These are phyloP conservation scores for Tulasnella sp. DNA, from an alignment of 768 basidiomycete genomes.

Conservation along the genomic window DNA sequence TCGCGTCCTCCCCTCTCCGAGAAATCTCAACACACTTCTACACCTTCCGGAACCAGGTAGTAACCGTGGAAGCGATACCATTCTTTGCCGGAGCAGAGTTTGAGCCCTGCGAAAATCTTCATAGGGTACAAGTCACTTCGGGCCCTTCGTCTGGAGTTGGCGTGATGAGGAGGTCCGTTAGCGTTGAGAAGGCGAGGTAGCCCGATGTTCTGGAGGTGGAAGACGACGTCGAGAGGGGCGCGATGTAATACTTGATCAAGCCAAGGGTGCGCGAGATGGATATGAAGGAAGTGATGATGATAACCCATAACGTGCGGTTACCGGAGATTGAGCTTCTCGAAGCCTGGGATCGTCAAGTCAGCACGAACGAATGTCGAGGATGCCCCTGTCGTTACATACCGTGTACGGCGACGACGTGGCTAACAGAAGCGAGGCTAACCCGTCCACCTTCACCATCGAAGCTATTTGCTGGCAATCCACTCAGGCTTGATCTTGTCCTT, in stretches of 20 bases:
- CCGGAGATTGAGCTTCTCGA: slow-evolving; percentile 61
- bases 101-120: too few species aligned
- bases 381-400: slow-evolving; percentile 52
- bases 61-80: background rate
- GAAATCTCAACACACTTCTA: background rate
- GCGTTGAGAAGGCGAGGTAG: slow-evolving; percentile 79
- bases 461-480: too few species aligned
- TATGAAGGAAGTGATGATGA: slow-evolving; percentile 66
- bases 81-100: too few species aligned
- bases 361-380: background rate
- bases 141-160: slow-evolving; percentile 33
- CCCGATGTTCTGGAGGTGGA: slow-evolving; percentile 73
- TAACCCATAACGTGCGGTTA: slow-evolving; percentile 68
- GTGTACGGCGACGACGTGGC: slow-evolving; percentile 82
- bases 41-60: too few species aligned
- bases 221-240: slow-evolving; percentile 74
- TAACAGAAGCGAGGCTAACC: slow-evolving; percentile 61
- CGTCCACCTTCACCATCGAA: slow-evolving; percentile 59
- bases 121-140: too few species aligned
- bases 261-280: slow-evolving; percentile 82
- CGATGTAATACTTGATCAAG: slow-evolving; percentile 85
- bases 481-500: slow-evolving; percentile 69
- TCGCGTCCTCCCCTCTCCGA: too few species aligned
- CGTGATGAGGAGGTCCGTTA: slow-evolving; percentile 62
- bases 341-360: slow-evolving; percentile 56